Evolutionary conservation across 23 red algal species (phyloP).

Genomic region (Gracilaria caudata): DNA sequence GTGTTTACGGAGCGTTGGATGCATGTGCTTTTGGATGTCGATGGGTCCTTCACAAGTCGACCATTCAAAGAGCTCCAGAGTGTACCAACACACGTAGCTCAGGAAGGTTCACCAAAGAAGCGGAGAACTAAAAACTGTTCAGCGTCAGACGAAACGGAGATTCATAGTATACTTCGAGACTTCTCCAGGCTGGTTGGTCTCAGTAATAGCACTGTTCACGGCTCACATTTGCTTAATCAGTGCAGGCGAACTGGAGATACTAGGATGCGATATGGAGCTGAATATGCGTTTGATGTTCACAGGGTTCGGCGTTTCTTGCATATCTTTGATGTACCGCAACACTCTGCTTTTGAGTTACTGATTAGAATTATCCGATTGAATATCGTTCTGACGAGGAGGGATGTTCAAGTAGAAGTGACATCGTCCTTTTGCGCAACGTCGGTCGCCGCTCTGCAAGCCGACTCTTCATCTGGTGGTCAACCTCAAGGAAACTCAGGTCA

Average conservation of each 20-base stretch:
- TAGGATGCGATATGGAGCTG: conserved; percentile 48
- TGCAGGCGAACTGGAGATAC: conserved; percentile 46
- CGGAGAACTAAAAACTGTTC: background rate
- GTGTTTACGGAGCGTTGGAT: conserved; percentile 75
- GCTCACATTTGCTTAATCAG: conserved; percentile 25
- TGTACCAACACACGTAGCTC: background rate
- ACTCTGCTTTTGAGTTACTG: background rate
- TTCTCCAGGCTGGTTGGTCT: conserved; percentile 34
- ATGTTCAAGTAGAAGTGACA: conserved; percentile 57
- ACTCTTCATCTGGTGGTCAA: conserved; percentile 38
- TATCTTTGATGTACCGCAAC: conserved; percentile 17
- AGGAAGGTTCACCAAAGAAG: conserved; percentile 12
- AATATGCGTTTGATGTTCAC: conserved; percentile 59
- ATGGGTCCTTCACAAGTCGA: conserved; percentile 26
- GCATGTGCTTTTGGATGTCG: conserved; percentile 50
- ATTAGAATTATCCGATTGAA: conserved; percentile 49
- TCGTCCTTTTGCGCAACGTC: conserved; percentile 51
- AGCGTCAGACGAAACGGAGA: background rate
- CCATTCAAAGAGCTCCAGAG: conserved; percentile 13
- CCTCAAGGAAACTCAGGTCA: background rate
- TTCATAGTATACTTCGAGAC: conserved; percentile 26
- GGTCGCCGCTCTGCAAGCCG: conserved; percentile 30
- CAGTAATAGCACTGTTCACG: conserved; percentile 27
- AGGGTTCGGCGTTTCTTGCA: conserved; percentile 39
- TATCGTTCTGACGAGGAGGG: conserved; percentile 29